Evolutionary conservation across 768 basidiomycete genomes (phyloP).

Genomic region (Termitomyces sp.): DNA sequence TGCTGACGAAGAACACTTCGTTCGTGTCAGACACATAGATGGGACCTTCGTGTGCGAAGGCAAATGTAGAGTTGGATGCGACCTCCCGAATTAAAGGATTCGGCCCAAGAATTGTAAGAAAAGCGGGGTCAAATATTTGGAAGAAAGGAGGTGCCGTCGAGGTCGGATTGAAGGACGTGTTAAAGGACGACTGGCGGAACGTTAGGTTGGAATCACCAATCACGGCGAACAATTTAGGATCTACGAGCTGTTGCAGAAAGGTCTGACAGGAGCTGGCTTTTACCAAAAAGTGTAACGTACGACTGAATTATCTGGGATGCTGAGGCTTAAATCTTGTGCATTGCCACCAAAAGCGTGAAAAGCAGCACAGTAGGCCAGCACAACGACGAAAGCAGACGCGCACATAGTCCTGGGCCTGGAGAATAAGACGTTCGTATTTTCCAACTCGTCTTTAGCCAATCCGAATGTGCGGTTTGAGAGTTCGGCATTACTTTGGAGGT

Average conservation of each 20-base stretch:
- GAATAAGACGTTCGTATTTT: neutral
- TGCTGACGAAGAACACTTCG: conserved; percentile 69
- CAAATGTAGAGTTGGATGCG: conserved; percentile 54
- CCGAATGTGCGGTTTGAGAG: neutral
- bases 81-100: conserved; percentile 54
- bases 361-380: neutral
- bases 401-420: neutral
- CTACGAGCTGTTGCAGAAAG: conserved; percentile 34
- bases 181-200: conserved; percentile 32
- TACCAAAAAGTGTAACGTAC: conserved; percentile 15
- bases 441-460: neutral
- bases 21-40: conserved; percentile 63
- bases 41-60: conserved; percentile 78
- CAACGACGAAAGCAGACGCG: neutral
- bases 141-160: conserved; percentile 54
- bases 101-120: conserved; percentile 53
- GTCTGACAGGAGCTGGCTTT: neutral
- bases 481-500: no score
- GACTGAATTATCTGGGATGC: conserved; percentile 24
- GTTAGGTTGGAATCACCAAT: conserved; percentile 33
- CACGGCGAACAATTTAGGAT: conserved; percentile 47
- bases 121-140: conserved; percentile 41
- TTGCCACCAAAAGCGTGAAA: neutral
- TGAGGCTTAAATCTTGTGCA: neutral
- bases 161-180: conserved; percentile 54